Evolutionary conservation across 306 rosid genomes (phyloP).

Genomic region (Rosa persica): DNA sequence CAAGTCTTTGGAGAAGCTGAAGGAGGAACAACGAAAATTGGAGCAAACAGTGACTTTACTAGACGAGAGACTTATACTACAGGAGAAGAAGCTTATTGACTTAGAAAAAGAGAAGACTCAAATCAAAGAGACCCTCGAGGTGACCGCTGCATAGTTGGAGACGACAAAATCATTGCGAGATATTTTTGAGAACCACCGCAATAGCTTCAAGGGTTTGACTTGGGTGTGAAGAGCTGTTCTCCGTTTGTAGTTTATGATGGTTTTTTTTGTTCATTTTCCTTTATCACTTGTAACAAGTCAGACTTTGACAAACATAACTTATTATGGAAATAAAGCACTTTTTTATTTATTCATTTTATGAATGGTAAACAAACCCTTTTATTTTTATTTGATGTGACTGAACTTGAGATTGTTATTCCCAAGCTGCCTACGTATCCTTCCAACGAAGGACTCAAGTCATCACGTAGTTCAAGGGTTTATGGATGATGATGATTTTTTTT

Average conservation of each 20-base stretch:
- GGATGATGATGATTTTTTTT: not conserved
- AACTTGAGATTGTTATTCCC: not conserved
- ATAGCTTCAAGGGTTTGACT: too few species aligned
- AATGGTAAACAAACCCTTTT: too few species aligned
- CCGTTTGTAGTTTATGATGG: rapidly evolving
- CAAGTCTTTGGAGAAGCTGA: too few species aligned
- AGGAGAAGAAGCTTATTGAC: not conserved
- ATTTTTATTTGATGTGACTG: not conserved
- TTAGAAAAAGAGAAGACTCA: not conserved
- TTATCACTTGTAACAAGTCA: too few species aligned
- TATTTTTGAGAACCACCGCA: too few species aligned
- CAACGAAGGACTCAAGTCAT: not conserved
- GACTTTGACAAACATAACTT: not conserved
- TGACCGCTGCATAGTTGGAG: not conserved
- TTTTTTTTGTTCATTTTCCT: too few species aligned
- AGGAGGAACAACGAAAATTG: not conserved
- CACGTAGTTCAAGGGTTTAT: not conserved
- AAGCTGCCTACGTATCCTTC: not conserved
- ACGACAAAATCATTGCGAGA: not conserved
- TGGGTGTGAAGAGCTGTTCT: too few species aligned
- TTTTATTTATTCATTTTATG: too few species aligned
- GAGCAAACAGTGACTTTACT: too few species aligned
- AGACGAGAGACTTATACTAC: too few species aligned
- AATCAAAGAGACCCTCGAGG: not conserved
- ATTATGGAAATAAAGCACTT: too few species aligned